Percentiles rank a stretch among this genome's conserved stretches.
These are phyloP conservation scores for Teratosphaeria destructans DNA, from an alignment of 2,329 filamentous ascomycete genomes.

Conservation along the genomic window DNA sequence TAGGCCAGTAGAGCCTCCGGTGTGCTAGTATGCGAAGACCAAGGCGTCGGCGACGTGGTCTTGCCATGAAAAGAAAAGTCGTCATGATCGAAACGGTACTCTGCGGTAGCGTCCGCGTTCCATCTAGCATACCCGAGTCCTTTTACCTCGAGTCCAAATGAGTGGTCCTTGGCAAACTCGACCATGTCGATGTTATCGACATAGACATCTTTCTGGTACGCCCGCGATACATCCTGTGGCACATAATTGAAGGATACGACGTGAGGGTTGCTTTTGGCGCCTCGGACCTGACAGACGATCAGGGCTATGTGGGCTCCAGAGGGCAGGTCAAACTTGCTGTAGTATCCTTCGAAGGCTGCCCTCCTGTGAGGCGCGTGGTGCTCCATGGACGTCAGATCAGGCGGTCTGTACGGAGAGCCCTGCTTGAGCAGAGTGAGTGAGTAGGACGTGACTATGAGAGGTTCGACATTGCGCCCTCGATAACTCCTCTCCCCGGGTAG, in stretches of 20 bases:
- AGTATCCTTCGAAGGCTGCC: slow-evolving; percentile 40
- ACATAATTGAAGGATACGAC: slow-evolving; percentile 43
- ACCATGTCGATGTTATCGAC: slow-evolving; percentile 30
- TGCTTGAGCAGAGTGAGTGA: not conserved
- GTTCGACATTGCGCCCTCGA: no score
- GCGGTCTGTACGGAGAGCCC: not conserved
- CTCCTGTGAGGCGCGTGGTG: slow-evolving; percentile 32
- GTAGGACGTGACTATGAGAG: no score
- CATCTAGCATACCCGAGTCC: slow-evolving; percentile 31
- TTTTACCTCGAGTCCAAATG: slow-evolving; percentile 32
- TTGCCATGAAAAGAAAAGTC: slow-evolving; percentile 33
- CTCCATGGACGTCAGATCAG: slow-evolving; percentile 23
- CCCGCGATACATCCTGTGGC: slow-evolving; percentile 22
- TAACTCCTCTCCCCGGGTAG: not conserved
- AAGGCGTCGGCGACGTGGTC: slow-evolving; percentile 29
- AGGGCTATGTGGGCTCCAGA: slow-evolving; percentile 37
- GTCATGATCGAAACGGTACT: slow-evolving; percentile 24
- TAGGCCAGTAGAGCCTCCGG: slow-evolving; percentile 37
- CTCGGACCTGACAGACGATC: slow-evolving; percentile 37
- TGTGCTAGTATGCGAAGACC: slow-evolving; percentile 28
- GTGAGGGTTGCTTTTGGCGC: slow-evolving; percentile 30
- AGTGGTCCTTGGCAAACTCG: slow-evolving; percentile 16
- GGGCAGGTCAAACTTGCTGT: slow-evolving; percentile 40
- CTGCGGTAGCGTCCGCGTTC: slow-evolving; percentile 26
- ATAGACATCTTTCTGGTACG: slow-evolving; percentile 35